Evolutionary conservation across 1,284 basidiomycete genomes (phyloP).

Genomic region (Moesziomyces sp.): DNA sequence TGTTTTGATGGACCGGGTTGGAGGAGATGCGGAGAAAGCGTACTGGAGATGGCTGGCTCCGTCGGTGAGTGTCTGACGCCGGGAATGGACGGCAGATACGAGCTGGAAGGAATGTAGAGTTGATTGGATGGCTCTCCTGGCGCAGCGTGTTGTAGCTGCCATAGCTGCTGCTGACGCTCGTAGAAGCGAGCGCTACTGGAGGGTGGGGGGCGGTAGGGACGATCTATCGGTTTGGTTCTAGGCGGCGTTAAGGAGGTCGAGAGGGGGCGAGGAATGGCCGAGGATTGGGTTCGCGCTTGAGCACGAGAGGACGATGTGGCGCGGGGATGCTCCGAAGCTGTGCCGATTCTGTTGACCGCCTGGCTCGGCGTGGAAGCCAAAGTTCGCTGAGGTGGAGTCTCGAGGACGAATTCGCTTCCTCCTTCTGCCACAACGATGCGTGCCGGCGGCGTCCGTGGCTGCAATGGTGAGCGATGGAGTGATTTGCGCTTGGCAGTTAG

Average conservation of each 20-base stretch:
- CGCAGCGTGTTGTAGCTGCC: conserved; percentile 18
- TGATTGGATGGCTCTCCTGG: conserved; percentile 2
- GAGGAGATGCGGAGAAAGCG: not conserved
- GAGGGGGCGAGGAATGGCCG: conserved; percentile 8
- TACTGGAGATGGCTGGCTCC: not conserved
- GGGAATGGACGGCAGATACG: not conserved
- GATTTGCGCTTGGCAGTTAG: conserved; percentile 8
- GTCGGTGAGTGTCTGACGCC: not conserved
- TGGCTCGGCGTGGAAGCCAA: conserved; percentile 3
- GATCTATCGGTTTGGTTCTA: conserved; percentile 17
- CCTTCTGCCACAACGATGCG: conserved; percentile 33
- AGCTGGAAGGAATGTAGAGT: not conserved
- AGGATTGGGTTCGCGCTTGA: conserved; percentile 1
- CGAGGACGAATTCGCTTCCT: conserved; percentile 37
- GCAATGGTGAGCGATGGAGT: not conserved
- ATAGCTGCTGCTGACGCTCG: conserved; percentile 34
- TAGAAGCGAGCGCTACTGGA: conserved; percentile 45
- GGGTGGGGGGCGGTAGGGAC: conserved; percentile 40
- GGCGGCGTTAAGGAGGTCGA: conserved; percentile 23
- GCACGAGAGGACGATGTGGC: not conserved
- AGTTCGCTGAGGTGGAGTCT: conserved; percentile 16
- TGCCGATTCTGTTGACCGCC: no score
- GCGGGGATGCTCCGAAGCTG: not conserved
- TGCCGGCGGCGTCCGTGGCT: conserved; percentile 4
- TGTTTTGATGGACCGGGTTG: conserved; percentile 3